Conservation (phyloP, 345 rosid genomes). For the Hirschfeldia incana region DNA sequence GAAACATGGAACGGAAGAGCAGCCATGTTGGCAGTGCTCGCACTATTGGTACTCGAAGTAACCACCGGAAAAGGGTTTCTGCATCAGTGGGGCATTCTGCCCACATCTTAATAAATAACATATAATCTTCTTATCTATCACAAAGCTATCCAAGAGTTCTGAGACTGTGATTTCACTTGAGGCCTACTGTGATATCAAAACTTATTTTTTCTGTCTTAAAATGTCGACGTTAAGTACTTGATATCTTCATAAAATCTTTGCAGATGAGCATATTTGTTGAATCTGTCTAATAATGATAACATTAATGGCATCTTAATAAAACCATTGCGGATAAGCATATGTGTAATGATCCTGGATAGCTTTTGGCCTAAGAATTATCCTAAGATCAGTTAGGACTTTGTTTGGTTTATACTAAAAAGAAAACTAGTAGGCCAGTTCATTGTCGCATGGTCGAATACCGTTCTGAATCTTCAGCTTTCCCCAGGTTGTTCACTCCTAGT, state of each 20-base stretch:
- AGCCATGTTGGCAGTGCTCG: conserved; percentile 91
- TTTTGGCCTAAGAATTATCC: neutral
- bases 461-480: too few species aligned
- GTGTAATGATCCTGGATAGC: neutral
- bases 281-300: neutral
- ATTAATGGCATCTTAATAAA: neutral
- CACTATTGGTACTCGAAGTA: conserved; percentile 81
- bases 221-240: conserved; percentile 10
- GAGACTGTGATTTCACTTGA: conserved; percentile 6
- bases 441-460: too few species aligned
- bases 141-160: conserved; percentile 18
- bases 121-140: neutral
- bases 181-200: conserved; percentile 3
- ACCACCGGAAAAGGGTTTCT: conserved; percentile 93
- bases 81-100: conserved; percentile 91
- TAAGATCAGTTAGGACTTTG: neutral
- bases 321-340: neutral
- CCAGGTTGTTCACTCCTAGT: too few species aligned
- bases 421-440: too few species aligned
- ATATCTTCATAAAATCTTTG: neutral
- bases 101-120: conserved; percentile 47
- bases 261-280: neutral
- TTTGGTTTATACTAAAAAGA: too few species aligned
- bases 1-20: conserved; percentile 99
- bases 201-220: conserved; percentile 7